Evolutionary conservation across 805 yeast genomes (phyloP).

Genomic region (Zygoascus flipseniorum): DNA sequence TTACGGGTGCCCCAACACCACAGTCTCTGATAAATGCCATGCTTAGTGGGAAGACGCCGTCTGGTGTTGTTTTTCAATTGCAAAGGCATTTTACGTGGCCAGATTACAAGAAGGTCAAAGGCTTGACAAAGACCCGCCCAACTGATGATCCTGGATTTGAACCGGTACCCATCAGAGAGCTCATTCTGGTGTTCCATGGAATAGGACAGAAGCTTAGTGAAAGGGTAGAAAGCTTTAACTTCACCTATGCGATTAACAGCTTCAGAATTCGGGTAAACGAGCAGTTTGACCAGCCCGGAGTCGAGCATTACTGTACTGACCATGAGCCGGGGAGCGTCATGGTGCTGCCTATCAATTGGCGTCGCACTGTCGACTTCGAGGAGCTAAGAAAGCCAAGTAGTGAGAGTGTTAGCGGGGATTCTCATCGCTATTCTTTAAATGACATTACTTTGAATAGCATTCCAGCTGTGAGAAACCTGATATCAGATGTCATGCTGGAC

Average conservation of each 20-base stretch:
- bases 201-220: slow-evolving; percentile 86
- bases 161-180: slow-evolving; percentile 41
- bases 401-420: not conserved
- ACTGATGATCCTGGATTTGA: slow-evolving; percentile 20
- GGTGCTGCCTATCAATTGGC: slow-evolving; percentile 79
- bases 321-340: slow-evolving; percentile 10
- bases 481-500: slow-evolving; percentile 84
- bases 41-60: slow-evolving; percentile 15
- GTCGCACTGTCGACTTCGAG: slow-evolving; percentile 47
- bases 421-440: slow-evolving; percentile 28
- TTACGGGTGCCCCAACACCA: slow-evolving; percentile 10
- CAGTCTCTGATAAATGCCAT: slow-evolving; percentile 12
- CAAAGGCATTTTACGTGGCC: slow-evolving; percentile 27
- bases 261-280: slow-evolving; percentile 28
- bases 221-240: slow-evolving; percentile 72
- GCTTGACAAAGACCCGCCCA: slow-evolving; percentile 20
- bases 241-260: slow-evolving; percentile 56
- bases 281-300: slow-evolving; percentile 16
- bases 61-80: slow-evolving; percentile 17
- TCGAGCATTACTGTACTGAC: slow-evolving; percentile 14
- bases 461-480: slow-evolving; percentile 60
- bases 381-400: slow-evolving; percentile 11
- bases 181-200: slow-evolving; percentile 84
- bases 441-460: slow-evolving; percentile 75
- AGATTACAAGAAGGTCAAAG: slow-evolving; percentile 21